Evolutionary conservation across 306 rosid genomes (phyloP).

Genomic region (Quercus rubra): DNA sequence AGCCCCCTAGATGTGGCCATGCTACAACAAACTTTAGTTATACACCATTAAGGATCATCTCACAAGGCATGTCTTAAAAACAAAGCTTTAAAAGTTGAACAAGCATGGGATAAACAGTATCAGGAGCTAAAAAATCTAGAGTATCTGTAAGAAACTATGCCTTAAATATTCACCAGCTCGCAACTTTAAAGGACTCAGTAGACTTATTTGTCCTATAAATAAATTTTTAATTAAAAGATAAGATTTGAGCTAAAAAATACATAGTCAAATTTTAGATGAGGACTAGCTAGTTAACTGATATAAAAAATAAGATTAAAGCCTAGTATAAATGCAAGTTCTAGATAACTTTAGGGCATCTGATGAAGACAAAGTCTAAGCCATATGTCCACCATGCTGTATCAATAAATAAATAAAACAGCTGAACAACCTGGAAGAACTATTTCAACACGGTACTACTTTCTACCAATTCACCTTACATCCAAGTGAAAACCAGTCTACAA

Average conservation of each 20-base stretch:
- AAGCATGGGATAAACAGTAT: neutral
- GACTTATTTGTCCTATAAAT: neutral
- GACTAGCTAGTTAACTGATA: neutral
- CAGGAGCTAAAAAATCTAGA: neutral
- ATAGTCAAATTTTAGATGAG: neutral
- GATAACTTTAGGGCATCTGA: neutral
- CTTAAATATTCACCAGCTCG: neutral
- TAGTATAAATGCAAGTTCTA: neutral
- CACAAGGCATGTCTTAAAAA: neutral
- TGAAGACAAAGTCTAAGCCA: neutral
- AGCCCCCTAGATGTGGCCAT: conserved; percentile 1
- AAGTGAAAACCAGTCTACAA: neutral
- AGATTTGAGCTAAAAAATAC: neutral
- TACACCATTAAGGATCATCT: neutral
- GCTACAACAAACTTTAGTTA: conserved; percentile 5
- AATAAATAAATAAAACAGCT: neutral
- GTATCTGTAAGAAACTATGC: neutral
- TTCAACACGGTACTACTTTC: neutral
- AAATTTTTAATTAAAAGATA: neutral
- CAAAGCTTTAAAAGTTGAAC: neutral
- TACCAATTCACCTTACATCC: neutral
- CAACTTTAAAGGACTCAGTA: neutral
- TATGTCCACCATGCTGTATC: neutral
- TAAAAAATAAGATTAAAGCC: neutral
- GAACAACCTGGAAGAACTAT: neutral